These are phyloP conservation scores for Stellera chamaejasme DNA, from an alignment of 345 rosid genomes.

Conservation along the genomic window DNA sequence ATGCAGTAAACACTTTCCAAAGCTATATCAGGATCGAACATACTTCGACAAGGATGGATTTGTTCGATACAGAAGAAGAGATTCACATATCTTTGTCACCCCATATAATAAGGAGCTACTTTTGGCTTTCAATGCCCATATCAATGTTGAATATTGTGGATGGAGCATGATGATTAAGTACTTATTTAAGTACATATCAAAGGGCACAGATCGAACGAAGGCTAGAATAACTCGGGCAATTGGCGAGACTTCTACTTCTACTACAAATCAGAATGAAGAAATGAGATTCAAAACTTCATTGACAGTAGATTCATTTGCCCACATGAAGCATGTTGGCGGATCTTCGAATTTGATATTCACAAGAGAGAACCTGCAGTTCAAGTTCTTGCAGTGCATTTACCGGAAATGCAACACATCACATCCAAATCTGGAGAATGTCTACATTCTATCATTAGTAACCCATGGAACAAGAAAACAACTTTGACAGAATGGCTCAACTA, in stretches of 20 bases:
- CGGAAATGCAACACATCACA: neutral
- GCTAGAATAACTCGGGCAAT: neutral
- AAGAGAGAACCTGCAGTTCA: neutral
- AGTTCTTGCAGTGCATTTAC: neutral
- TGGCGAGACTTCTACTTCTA: neutral
- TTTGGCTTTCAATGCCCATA: constrained; percentile 1
- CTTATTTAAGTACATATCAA: constrained; percentile 4
- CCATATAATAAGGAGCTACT: neutral
- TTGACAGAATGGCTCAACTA: too few species aligned
- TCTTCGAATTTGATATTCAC: constrained; percentile 8
- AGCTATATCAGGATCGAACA: neutral
- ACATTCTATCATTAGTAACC: too few species aligned
- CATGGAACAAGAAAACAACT: too few species aligned
- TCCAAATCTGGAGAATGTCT: too few species aligned
- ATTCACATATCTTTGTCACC: neutral
- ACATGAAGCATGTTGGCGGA: constrained; percentile 12
- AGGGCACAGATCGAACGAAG: neutral
- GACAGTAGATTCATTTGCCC: constrained; percentile 9
- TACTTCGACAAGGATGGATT: constrained; percentile 1
- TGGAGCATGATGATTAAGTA: neutral
- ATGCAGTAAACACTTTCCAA: neutral
- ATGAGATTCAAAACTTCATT: constrained; percentile 5
- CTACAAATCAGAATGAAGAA: neutral
- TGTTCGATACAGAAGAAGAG: neutral
- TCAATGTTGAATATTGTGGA: constrained; percentile 1